Percentiles rank a stretch among this genome's conserved stretches.
Evolutionary conservation across 306 rosid species (phyloP).

Genomic region (Quercus gilva): DNA sequence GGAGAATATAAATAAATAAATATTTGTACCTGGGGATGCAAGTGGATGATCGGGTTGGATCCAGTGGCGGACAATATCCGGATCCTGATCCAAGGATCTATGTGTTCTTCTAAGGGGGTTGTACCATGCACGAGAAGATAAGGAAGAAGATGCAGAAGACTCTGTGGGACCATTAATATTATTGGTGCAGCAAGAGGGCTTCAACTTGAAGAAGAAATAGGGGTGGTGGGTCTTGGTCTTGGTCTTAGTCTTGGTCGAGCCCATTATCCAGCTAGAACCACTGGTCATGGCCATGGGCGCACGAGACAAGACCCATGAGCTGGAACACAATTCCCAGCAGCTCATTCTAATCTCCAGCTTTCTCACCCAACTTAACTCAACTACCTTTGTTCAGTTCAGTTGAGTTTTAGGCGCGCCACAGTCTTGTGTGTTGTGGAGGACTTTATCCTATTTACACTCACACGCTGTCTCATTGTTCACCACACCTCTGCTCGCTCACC

Average conservation of each 20-base stretch:
- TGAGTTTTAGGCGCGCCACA: too few relatives aligned
- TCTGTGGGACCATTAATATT: conserved; percentile 5
- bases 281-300: conserved; percentile 6
- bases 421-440: too few relatives aligned
- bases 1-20: background rate
- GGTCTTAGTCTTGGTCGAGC: conserved; percentile 4
- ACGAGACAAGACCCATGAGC: conserved; percentile 19
- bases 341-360: conserved; percentile 24
- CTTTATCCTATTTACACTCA: too few relatives aligned
- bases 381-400: too few relatives aligned
- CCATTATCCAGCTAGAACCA: too few relatives aligned
- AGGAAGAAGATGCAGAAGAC: conserved; percentile 24
- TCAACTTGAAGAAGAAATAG: conserved; percentile 16
- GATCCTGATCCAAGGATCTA: conserved; percentile 17
- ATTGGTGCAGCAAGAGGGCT: conserved; percentile 29
- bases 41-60: conserved; percentile 48
- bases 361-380: background rate
- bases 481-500: too few relatives aligned
- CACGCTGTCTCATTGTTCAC: too few relatives aligned
- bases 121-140: conserved; percentile 36
- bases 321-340: conserved; percentile 24
- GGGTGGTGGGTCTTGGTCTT: conserved; percentile 6
- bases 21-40: conserved; percentile 41
- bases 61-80: conserved; percentile 60
- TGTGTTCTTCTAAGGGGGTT: conserved; percentile 26